Evolutionary conservation across 768 basidiomycete genomes (phyloP).

Genomic region (Russula sp.): DNA sequence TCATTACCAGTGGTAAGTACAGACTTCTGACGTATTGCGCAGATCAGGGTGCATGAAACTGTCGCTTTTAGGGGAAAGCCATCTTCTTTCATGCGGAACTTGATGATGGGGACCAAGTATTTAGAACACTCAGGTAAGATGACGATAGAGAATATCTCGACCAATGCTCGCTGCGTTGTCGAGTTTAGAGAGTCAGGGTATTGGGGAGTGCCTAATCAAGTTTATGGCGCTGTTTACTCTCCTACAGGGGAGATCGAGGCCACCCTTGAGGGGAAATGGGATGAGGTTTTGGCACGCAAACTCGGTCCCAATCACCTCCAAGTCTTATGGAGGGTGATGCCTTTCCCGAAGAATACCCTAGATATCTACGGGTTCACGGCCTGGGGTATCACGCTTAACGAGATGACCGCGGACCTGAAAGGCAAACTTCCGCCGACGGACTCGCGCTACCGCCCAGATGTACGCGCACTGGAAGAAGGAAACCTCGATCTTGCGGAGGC

Average conservation of each 20-base stretch:
- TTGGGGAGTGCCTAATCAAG: slow-evolving; percentile 71
- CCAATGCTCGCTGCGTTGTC: slow-evolving; percentile 54
- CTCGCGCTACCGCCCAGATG: slow-evolving; percentile 75
- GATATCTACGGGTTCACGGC: slow-evolving; percentile 80
- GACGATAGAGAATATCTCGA: slow-evolving; percentile 59
- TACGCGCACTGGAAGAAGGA: slow-evolving; percentile 77
- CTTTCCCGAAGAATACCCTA: slow-evolving; percentile 64
- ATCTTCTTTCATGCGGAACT: slow-evolving; percentile 81
- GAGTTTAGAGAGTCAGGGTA: slow-evolving; percentile 86
- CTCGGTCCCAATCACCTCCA: slow-evolving; percentile 63
- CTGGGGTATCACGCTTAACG: slow-evolving; percentile 76
- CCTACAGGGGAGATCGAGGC: slow-evolving; percentile 48
- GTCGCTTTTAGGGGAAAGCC: slow-evolving; percentile 64
- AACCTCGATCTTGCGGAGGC: slow-evolving; percentile 62
- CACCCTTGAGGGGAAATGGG: slow-evolving; percentile 85
- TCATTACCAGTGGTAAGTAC: slow-evolving; percentile 60
- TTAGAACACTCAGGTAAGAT: slow-evolving; percentile 81
- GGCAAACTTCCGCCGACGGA: slow-evolving; percentile 72
- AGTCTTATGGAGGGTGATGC: slow-evolving; percentile 69
- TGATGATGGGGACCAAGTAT: slow-evolving; percentile 89
- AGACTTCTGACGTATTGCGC: background rate
- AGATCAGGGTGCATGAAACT: background rate
- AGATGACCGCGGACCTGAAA: slow-evolving; percentile 60
- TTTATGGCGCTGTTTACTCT: slow-evolving; percentile 55
- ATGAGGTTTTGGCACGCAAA: slow-evolving; percentile 69